Evolutionary conservation across 768 basidiomycete species (phyloP), one percentile per base, ranked within the genome.

Genomic region (Kwoniella mangroviensis): DNA sequence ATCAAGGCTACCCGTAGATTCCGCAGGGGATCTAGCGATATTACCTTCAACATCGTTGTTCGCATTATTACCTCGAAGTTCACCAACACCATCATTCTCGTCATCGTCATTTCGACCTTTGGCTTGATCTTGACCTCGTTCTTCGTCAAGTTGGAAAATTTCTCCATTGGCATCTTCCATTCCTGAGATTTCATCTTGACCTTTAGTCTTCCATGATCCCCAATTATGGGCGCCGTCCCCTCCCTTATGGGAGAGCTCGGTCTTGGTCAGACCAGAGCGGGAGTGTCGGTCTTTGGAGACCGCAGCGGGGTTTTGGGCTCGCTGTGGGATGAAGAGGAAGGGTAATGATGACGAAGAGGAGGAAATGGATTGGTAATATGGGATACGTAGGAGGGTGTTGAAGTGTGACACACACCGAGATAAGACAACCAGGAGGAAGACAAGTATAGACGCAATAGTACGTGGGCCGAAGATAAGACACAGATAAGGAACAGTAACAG

Each of bases 211-310:
- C 72, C 91, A 81, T 65, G 86, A 87, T 69, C 93, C 93, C 93
- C 93, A 96, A 85, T 92, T 93, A 84, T 94, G 89, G 9, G 87
- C 86, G 42, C 93, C 93, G 28, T 88, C 89, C 65, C 93, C 93
- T 70, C 88, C 86, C 63, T 81, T 79, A 26, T 71, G 76, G 19
- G 90, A 88, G 68, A 90, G 86, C 63, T 92, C 93, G 51, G 89
- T 88, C 84, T 89, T 91, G 79, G 89, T 88, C 11, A 82, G 71
- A 41, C 75, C 72, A 4, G 75, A 70, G 17, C 74, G 71, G 52
- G 76, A 78, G 67, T 76, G 74, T 9, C 72, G 69, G 69, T 82
- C 81, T 63, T 82, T 82, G 51, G 73, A 59, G 24, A 81, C 63
- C 1, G 80, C 81, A 13, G 73, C 73, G 42, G 79, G 78, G 73